phyloP scores from a whole-genome alignment of 1,284 basidiomycete genomes.

The Malassezia globosa region DNA sequence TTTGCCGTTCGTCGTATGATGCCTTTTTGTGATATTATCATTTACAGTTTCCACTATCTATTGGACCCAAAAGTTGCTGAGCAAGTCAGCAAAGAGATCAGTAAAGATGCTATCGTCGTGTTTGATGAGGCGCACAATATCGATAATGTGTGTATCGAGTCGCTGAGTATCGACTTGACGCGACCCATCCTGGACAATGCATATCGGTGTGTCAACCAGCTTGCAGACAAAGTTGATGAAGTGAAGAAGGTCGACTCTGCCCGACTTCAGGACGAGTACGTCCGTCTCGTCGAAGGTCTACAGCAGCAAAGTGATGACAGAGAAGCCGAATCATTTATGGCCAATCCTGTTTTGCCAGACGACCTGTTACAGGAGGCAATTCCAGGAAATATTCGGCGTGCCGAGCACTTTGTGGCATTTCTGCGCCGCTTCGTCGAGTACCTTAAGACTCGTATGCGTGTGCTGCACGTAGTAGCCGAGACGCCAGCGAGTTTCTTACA shows the following conservation, averaged over 20 bases:
- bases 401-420: conserved; percentile 98
- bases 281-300: conserved; percentile 89
- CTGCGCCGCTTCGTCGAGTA: conserved; percentile 97
- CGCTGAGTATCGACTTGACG: conserved; percentile 93
- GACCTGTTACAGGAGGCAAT: conserved; percentile 90
- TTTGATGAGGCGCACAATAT: conserved; percentile 99
- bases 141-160: conserved; percentile 99
- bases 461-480: conserved; percentile 97
- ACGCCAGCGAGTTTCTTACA: conserved; percentile 96
- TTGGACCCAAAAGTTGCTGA: conserved; percentile 98
- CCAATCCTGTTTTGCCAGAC: conserved; percentile 87
- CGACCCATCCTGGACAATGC: conserved; percentile 96
- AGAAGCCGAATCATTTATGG: conserved; percentile 66
- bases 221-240: conserved; percentile 90
- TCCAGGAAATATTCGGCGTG: conserved; percentile 94
- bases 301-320: conserved; percentile 53
- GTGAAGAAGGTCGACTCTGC: conserved; percentile 86
- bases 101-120: conserved; percentile 94
- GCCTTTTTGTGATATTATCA: conserved; percentile 87
- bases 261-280: conserved; percentile 92
- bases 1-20: conserved; percentile 95
- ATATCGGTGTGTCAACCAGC: conserved; percentile 70
- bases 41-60: conserved; percentile 98
- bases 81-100: conserved; percentile 93
- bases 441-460: conserved; percentile 97